Evolutionary conservation across 345 rosid genomes (phyloP).

Genomic region (Linum usitatissimum): DNA sequence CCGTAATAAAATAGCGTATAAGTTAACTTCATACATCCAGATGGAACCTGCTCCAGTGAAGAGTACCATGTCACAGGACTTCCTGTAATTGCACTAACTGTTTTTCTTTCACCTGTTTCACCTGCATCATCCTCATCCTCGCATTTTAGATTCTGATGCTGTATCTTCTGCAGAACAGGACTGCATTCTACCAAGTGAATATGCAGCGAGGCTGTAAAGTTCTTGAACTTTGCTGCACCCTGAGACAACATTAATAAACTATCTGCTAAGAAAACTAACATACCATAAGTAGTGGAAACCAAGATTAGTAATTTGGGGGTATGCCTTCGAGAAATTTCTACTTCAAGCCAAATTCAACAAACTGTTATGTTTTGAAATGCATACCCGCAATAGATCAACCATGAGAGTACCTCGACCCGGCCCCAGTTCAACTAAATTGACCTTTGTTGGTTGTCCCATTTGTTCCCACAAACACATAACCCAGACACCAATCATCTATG

Average conservation of each 20-base stretch:
- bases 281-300: no score
- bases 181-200: constrained; percentile 86
- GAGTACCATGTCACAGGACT: constrained; percentile 72
- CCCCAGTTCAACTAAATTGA: constrained; percentile 85
- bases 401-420: constrained; percentile 94
- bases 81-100: constrained; percentile 45
- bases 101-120: constrained; percentile 30
- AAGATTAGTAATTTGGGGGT: no score
- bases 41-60: constrained; percentile 68
- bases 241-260: constrained; percentile 22
- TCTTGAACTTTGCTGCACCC: constrained; percentile 68
- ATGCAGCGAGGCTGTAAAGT: constrained; percentile 68
- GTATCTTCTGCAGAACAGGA: constrained; percentile 68
- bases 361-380: constrained; percentile 15
- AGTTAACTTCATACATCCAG: constrained; percentile 52
- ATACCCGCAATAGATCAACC: constrained; percentile 86
- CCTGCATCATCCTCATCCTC: constrained; percentile 23
- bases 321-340: no score
- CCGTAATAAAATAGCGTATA: constrained; percentile 11
- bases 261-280: background rate
- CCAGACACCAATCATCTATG: constrained; percentile 86
- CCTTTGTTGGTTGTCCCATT: constrained; percentile 71
- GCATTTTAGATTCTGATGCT: constrained; percentile 55
- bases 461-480: constrained; percentile 91
- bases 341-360: constrained; percentile 8